Conservation (phyloP, 2,329 filamentous ascomycete genomes). For the Cercospora sp. region DNA sequence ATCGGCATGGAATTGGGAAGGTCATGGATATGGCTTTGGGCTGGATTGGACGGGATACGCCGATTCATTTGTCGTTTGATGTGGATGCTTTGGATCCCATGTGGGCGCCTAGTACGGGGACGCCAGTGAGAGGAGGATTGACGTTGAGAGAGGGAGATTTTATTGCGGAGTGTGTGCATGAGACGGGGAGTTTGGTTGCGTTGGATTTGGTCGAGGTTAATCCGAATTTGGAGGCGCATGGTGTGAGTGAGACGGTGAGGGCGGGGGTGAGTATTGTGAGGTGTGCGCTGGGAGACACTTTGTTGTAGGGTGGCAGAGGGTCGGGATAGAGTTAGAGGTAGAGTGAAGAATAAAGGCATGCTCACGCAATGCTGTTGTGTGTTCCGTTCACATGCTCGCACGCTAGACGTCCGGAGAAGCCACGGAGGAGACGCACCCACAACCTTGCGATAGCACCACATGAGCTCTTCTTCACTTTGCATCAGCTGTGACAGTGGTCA, state of each 20-base stretch:
- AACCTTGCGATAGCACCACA: neutral
- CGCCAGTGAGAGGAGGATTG: slow-evolving; percentile 87
- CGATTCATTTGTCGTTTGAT: slow-evolving; percentile 96
- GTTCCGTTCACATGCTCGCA: slow-evolving; percentile 1
- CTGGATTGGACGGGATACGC: slow-evolving; percentile 90
- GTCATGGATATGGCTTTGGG: slow-evolving; percentile 98
- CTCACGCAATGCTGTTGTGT: neutral
- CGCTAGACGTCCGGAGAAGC: neutral
- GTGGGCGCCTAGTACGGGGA: slow-evolving; percentile 95
- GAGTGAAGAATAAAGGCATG: neutral
- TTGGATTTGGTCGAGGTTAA: slow-evolving; percentile 60
- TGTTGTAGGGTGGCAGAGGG: slow-evolving; percentile 58
- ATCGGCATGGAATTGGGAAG: slow-evolving; percentile 88
- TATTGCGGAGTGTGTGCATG: slow-evolving; percentile 73
- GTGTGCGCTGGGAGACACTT: slow-evolving; percentile 86
- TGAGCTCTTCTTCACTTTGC: neutral
- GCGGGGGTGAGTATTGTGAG: slow-evolving; percentile 89
- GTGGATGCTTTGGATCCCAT: slow-evolving; percentile 94
- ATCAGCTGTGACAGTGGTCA: neutral
- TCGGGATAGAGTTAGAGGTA: neutral
- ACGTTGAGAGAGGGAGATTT: slow-evolving; percentile 95
- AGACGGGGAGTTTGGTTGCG: slow-evolving; percentile 58
- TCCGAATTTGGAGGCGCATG: slow-evolving; percentile 53
- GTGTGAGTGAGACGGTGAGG: slow-evolving; percentile 81
- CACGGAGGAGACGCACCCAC: neutral